Evolutionary conservation across 441 rosid species (phyloP).

Genomic region (Raphanus hybrid): DNA sequence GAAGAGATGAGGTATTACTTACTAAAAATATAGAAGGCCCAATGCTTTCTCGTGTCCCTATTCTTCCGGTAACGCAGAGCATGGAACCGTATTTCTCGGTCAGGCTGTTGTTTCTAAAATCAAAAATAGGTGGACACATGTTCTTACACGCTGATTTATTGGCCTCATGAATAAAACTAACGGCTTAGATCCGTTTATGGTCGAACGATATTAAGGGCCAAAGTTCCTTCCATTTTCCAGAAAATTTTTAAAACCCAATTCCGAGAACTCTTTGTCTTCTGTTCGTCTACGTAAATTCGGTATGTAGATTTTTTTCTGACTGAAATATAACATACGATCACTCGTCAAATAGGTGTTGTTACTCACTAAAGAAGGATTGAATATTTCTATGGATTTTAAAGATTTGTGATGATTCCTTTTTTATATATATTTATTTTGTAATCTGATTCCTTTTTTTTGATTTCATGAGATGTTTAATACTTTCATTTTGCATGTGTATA

Average conservation of each 20-base stretch:
- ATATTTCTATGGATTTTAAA: background rate
- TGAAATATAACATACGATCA: too few relatives aligned
- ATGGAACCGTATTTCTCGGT: background rate
- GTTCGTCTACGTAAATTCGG: conserved; percentile 19
- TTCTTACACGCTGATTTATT: conserved; percentile 22
- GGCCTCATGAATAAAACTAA: conserved; percentile 29
- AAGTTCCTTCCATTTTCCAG: conserved; percentile 17
- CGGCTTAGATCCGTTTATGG: conserved; percentile 24
- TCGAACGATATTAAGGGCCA: conserved; percentile 31
- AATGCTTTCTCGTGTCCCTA: background rate
- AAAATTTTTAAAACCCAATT: conserved; percentile 19
- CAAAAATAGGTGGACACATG: conserved; percentile 34
- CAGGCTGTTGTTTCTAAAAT: background rate
- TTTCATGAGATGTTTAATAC: background rate
- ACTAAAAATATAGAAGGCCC: background rate
- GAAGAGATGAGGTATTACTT: background rate
- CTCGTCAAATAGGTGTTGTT: background rate
- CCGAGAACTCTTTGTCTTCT: background rate
- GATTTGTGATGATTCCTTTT: too few relatives aligned
- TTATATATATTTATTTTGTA: too few relatives aligned
- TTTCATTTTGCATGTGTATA: too few relatives aligned
- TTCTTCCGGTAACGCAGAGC: background rate
- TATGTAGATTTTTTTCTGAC: background rate
- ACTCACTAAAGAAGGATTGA: background rate
- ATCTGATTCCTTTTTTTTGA: background rate